Percentiles rank a stretch among this genome's conserved stretches.
Conservation (phyloP, 2,329 filamentous ascomycete species). For the Sclerotinia nivalis region DNA sequence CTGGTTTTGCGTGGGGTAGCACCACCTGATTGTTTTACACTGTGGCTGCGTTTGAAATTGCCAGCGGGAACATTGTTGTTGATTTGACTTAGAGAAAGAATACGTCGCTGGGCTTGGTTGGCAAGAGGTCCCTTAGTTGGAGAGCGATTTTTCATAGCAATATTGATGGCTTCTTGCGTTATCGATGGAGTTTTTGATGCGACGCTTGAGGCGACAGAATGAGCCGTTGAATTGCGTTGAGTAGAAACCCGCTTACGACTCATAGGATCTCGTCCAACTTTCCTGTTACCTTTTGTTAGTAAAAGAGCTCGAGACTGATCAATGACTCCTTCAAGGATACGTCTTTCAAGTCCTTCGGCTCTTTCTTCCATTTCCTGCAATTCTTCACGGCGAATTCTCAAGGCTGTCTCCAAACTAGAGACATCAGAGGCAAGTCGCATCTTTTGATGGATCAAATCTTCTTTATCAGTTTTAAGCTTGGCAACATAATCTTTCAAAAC, state of each 20-base stretch:
- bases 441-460: slow-evolving; percentile 76
- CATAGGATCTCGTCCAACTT: slow-evolving; percentile 48
- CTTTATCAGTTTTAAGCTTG: slow-evolving; percentile 59
- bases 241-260: slow-evolving; percentile 53
- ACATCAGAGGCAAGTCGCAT: slow-evolving; percentile 80
- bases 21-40: slow-evolving; percentile 63
- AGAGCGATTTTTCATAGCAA: slow-evolving; percentile 50
- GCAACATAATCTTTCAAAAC: slow-evolving; percentile 59
- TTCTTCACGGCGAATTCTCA: slow-evolving; percentile 86
- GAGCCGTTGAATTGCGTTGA: slow-evolving; percentile 45
- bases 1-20: slow-evolving; percentile 63
- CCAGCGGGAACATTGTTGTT: slow-evolving; percentile 66
- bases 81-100: slow-evolving; percentile 89
- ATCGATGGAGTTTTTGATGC: slow-evolving; percentile 37
- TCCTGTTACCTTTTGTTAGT: slow-evolving; percentile 60
- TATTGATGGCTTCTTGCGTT: slow-evolving; percentile 51
- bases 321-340: slow-evolving; percentile 93
- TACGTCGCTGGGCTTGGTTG: slow-evolving; percentile 65
- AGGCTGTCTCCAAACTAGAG: slow-evolving; percentile 85
- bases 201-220: slow-evolving; percentile 40
- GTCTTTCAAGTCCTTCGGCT: slow-evolving; percentile 84
- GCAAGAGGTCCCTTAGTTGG: slow-evolving; percentile 40
- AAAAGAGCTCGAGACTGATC: slow-evolving; percentile 92
- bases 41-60: slow-evolving; percentile 75
- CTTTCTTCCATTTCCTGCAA: slow-evolving; percentile 86